phyloP scores from a whole-genome alignment of 2,329 filamentous ascomycete species.

The Beauveria sp. region DNA sequence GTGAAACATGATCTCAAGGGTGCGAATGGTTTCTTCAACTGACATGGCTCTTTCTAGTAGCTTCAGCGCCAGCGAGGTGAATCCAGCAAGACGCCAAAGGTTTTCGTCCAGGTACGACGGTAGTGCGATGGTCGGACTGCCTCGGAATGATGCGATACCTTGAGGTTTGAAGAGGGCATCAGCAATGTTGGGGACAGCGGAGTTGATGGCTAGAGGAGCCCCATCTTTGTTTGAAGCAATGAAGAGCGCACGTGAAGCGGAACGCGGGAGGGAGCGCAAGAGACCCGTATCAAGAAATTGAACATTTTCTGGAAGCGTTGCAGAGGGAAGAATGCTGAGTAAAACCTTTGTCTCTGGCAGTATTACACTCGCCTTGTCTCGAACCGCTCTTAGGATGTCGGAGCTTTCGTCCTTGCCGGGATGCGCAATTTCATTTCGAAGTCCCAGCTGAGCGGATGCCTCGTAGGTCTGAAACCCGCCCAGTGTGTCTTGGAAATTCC shows the following conservation, averaged over 20 bases:
- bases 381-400: slow-evolving; percentile 83
- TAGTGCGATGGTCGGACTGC: slow-evolving; percentile 71
- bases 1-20: slow-evolving; percentile 77
- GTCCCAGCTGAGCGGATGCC: slow-evolving; percentile 81
- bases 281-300: slow-evolving; percentile 70
- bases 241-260: slow-evolving; percentile 55
- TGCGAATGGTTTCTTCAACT: slow-evolving; percentile 62
- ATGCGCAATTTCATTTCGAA: slow-evolving; percentile 85
- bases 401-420: slow-evolving; percentile 85
- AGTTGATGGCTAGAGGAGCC: slow-evolving; percentile 78
- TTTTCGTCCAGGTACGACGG: slow-evolving; percentile 87
- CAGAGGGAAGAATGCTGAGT: slow-evolving; percentile 73
- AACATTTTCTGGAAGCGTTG: slow-evolving; percentile 75
- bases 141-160: slow-evolving; percentile 75
- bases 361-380: slow-evolving; percentile 73
- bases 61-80: slow-evolving; percentile 76
- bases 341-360: slow-evolving; percentile 75
- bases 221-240: slow-evolving; percentile 39
- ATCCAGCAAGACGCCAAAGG: slow-evolving; percentile 88
- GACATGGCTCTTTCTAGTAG: slow-evolving; percentile 70
- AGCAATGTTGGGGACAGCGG: slow-evolving; percentile 77
- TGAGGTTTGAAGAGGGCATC: slow-evolving; percentile 77
- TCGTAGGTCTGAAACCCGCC: slow-evolving; percentile 95
- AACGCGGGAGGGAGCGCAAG: slow-evolving; percentile 66
- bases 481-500: slow-evolving; percentile 93